These are phyloP conservation scores for Populus tremula DNA, from an alignment of 345 rosid species.

Conservation along the genomic window DNA sequence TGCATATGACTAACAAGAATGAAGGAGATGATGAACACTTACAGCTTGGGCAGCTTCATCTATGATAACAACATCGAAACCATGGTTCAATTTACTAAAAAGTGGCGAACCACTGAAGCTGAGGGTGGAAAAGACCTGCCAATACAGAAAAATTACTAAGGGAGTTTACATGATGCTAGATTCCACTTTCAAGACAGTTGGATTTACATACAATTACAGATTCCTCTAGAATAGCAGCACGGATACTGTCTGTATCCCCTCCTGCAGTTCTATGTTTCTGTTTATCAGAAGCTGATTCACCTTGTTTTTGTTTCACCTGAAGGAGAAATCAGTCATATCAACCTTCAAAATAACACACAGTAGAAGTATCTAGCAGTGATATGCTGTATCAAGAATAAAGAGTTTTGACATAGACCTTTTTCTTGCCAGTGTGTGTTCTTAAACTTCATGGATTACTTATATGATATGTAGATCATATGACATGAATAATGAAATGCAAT, in stretches of 20 bases:
- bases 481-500: not conserved
- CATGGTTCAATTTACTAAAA: slow-evolving; percentile 58
- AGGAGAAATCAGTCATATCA: not conserved
- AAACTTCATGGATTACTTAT: not conserved
- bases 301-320: slow-evolving; percentile 73
- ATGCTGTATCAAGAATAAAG: not conserved
- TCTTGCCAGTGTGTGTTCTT: not conserved
- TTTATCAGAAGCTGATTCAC: slow-evolving; percentile 56
- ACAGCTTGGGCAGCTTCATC: slow-evolving; percentile 99
- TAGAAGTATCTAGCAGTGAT: not conserved
- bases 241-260: slow-evolving; percentile 66
- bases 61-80: slow-evolving; percentile 92
- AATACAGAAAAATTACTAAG: slow-evolving; percentile 21
- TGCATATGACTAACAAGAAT: not conserved
- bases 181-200: slow-evolving; percentile 16
- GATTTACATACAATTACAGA: slow-evolving; percentile 69
- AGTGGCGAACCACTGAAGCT: slow-evolving; percentile 90
- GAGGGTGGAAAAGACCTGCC: slow-evolving; percentile 87
- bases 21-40: slow-evolving; percentile 22
- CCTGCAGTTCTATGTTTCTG: slow-evolving; percentile 67
- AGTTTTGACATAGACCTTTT: not conserved
- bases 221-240: slow-evolving; percentile 76
- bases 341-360: slow-evolving; percentile 10
- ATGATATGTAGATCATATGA: not conserved
- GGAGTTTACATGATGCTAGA: slow-evolving; percentile 5